A percentile compares a stretch with the other conserved stretches of the same genome.
Evolutionary conservation across 2,329 filamentous ascomycete genomes (phyloP).

Genomic region (Fusarium brachygibbosum): DNA sequence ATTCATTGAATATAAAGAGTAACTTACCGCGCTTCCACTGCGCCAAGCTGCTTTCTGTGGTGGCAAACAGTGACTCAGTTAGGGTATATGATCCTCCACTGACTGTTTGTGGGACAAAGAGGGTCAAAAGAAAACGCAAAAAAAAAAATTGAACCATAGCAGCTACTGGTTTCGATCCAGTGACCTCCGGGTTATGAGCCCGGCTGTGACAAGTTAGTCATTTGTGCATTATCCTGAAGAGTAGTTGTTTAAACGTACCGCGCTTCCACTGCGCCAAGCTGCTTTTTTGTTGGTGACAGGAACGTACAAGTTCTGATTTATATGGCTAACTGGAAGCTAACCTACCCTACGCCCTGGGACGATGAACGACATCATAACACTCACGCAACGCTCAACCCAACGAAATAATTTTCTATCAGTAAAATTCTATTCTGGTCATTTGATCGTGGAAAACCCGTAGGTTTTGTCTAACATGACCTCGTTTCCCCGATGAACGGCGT

Average conservation of each 20-base stretch:
- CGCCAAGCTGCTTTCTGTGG: slow-evolving; percentile 15
- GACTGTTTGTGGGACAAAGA: neutral
- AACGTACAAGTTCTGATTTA: neutral
- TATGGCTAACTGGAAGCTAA: neutral
- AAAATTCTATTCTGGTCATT: too few species aligned
- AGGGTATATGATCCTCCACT: neutral
- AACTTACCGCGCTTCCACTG: slow-evolving; percentile 16
- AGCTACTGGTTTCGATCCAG: slow-evolving; percentile 25
- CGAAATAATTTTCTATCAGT: neutral
- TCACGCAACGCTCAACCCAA: neutral
- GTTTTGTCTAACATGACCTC: too few species aligned
- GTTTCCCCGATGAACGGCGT: too few species aligned
- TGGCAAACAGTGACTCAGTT: neutral
- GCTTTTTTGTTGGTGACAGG: slow-evolving; percentile 6
- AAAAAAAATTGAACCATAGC: slow-evolving; percentile 18
- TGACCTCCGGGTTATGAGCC: slow-evolving; percentile 46
- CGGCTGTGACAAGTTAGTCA: slow-evolving; percentile 27
- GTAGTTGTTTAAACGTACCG: slow-evolving; percentile 9
- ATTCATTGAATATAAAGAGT: neutral
- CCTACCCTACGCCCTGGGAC: neutral
- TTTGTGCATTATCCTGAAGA: neutral
- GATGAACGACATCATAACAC: neutral
- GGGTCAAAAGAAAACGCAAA: neutral
- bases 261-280: slow-evolving; percentile 16
- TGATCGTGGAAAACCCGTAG: too few species aligned